Evolutionary conservation across 768 basidiomycete genomes (phyloP).

Genomic region (Calvatia gigantea): DNA sequence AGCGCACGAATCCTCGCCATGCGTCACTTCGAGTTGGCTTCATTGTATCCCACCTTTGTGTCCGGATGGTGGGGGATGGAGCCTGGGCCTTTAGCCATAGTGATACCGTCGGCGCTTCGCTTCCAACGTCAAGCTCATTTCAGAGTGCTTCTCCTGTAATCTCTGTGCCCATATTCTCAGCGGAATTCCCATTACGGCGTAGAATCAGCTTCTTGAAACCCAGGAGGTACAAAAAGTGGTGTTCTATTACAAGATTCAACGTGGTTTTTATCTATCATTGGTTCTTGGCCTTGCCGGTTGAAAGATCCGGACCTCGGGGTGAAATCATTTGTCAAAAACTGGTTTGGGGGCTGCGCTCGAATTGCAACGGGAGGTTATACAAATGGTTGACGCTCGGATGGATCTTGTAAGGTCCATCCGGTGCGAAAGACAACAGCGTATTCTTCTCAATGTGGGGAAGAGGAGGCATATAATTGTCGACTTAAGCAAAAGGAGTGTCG

Average conservation of each 20-base stretch:
- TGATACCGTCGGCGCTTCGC: neutral
- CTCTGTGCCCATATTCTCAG: neutral
- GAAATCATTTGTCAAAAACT: neutral
- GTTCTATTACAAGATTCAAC: neutral
- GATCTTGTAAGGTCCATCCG: conserved; percentile 15
- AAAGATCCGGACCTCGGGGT: neutral
- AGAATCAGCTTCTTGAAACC: neutral
- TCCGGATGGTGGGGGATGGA: no score
- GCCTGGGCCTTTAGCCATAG: no score
- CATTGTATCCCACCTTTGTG: no score
- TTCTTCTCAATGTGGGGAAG: neutral
- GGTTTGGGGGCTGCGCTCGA: neutral
- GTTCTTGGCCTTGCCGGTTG: neutral
- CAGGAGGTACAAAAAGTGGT: neutral
- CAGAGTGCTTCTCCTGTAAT: neutral
- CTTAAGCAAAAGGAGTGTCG: neutral
- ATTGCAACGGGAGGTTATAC: neutral
- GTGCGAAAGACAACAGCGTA: neutral
- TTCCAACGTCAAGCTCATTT: neutral
- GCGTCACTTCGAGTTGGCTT: no score
- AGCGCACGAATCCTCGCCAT: no score
- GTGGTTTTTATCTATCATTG: neutral
- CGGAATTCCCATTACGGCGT: neutral
- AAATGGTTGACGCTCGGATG: conserved; percentile 7
- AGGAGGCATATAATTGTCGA: neutral